Evolutionary conservation across 176 grass and related monocot species (phyloP), one percentile per base, ranked within the genome.

Genomic region (Leersia perrieri): DNA sequence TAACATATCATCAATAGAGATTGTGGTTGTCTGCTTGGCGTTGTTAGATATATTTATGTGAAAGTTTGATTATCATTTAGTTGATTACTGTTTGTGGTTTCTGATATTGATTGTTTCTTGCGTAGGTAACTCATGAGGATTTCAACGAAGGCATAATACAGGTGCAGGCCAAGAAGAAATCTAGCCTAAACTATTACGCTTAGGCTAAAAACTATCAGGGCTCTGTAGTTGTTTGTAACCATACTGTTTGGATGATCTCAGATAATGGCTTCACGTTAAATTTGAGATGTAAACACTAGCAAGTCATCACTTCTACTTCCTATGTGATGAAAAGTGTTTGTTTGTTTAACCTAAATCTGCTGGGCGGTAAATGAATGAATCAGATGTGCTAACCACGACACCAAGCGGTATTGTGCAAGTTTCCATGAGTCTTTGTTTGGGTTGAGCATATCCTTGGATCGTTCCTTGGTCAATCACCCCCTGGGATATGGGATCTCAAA

Each of bases 71-170:
- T 16, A 33, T 7, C 20, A 23, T 79, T 26, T 36, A 35, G 40
- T 18, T 23, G 33, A 66, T 74, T 9, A 34, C n/a, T 3, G 4
- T 35, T 30, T 15, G 3, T 51, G 3, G 41, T 23, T 29, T 34
- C 22, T 68, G 18, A 82, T 23, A 6, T 22, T 47, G 51, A 62
- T 63, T 1, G 49, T 29, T 89, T 66, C 22, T 38, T 61, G 36
- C 30, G 68, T 73, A 94, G 89, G 92, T 92, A 30, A 97, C 85
- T 5, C 94, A 94, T 7, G 94, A 97, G 44, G 94, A 97, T 74
- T 97, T 97, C 77, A 92, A 92, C 27, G 92, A 97, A 83, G 94
- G 94, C 63, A 94, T 97, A 41, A 75, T 94, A 28, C 94, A 97
- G 80, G 90, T 97, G 36, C 92, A 97, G 71, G 90, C 90, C 20